These are phyloP conservation scores for Fusarium mundagurra DNA, from an alignment of 2,329 filamentous ascomycete genomes.

Conservation along the genomic window DNA sequence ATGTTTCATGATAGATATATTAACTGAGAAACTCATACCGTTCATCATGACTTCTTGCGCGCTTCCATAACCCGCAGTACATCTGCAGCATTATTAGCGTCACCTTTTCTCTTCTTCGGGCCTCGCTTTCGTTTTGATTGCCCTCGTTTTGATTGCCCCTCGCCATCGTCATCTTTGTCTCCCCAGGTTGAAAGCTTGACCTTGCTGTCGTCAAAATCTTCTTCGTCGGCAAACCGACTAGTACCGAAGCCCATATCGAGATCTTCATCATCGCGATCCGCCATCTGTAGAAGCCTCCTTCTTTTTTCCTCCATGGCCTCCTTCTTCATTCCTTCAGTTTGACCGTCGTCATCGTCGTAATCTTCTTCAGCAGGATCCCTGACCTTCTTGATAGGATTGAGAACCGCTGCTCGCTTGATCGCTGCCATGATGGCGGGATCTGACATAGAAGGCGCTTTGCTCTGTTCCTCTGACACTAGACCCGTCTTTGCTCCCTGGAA, in stretches of 20 bases:
- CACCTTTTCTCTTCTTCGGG: slow-evolving; percentile 79
- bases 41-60: slow-evolving; percentile 52
- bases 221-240: slow-evolving; percentile 87
- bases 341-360: slow-evolving; percentile 44
- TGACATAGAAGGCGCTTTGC: slow-evolving; percentile 65
- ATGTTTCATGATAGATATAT: slow-evolving; percentile 23
- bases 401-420: slow-evolving; percentile 81
- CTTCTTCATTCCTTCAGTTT: slow-evolving; percentile 55
- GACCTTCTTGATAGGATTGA: slow-evolving; percentile 60
- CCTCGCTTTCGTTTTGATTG: slow-evolving; percentile 74
- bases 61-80: slow-evolving; percentile 81
- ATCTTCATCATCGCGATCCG: slow-evolving; percentile 86
- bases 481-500: slow-evolving; percentile 68
- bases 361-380: slow-evolving; percentile 43
- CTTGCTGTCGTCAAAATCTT: slow-evolving; percentile 76
- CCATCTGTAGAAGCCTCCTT: slow-evolving; percentile 77
- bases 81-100: slow-evolving; percentile 81
- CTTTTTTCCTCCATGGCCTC: slow-evolving; percentile 73
- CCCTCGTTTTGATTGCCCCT: slow-evolving; percentile 55
- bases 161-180: slow-evolving; percentile 59
- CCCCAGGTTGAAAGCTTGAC: slow-evolving; percentile 76
- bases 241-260: slow-evolving; percentile 95
- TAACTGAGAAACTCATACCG: neutral
- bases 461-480: slow-evolving; percentile 62
- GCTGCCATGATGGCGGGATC: slow-evolving; percentile 86